phyloP scores from a whole-genome alignment of 2,329 filamentous ascomycete genomes.

The Hymenoscyphus repandus region DNA sequence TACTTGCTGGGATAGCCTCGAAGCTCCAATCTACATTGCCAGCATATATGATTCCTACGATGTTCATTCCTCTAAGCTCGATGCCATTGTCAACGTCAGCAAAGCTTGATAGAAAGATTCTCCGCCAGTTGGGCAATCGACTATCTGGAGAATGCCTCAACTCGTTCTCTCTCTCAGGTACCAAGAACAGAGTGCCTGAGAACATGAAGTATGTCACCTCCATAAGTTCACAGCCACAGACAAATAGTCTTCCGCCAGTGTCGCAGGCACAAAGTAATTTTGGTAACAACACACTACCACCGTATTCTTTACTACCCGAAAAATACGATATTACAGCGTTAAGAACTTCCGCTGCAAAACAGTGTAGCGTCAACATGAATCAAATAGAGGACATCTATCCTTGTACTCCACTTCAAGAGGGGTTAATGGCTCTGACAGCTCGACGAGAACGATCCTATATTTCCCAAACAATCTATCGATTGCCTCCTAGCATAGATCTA shows the following conservation, averaged over 20 bases:
- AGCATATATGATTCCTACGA: constrained; percentile 13
- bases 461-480: constrained; percentile 2
- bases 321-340: too few species aligned
- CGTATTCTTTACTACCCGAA: too few species aligned
- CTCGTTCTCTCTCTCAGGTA: not conserved
- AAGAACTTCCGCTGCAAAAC: too few species aligned
- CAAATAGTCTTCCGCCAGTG: too few species aligned
- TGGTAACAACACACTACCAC: too few species aligned
- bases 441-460: constrained; percentile 4
- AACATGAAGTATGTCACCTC: not conserved
- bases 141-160: not conserved
- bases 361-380: not conserved
- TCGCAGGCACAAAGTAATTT: too few species aligned
- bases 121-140: not conserved
- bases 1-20: too few species aligned
- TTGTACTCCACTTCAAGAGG: constrained; percentile 33
- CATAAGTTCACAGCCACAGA: too few species aligned
- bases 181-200: not conserved
- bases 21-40: not conserved
- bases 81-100: constrained; percentile 4
- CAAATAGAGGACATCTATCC: constrained; percentile 34
- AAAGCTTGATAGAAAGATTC: constrained; percentile 9
- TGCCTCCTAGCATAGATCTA: constrained; percentile 3
- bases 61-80: not conserved
- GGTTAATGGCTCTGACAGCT: constrained; percentile 20